phyloP scores from a whole-genome alignment of 1,284 basidiomycete species.

The Hemileia vastatrix region DNA sequence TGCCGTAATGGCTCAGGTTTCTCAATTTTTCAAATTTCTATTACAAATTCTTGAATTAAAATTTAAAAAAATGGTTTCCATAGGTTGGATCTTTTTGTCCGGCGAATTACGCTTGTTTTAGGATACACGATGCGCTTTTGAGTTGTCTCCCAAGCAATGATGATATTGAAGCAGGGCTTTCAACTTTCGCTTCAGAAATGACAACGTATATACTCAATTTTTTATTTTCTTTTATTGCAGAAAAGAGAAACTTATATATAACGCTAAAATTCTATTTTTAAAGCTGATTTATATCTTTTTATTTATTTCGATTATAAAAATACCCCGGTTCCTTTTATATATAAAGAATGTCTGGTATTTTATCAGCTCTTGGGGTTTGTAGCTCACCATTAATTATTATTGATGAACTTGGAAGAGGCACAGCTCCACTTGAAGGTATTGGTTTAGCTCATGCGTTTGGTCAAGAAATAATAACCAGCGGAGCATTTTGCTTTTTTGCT shows the following conservation, averaged over 20 bases:
- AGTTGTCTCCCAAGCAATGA: conserved; percentile 22
- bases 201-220: conserved; percentile 48
- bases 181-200: conserved; percentile 91
- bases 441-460: conserved; percentile 87
- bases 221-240: neutral
- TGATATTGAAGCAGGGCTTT: conserved; percentile 65
- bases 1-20: conserved; percentile 33
- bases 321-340: neutral
- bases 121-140: conserved; percentile 18
- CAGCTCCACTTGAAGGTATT: conserved; percentile 71
- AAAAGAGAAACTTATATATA: neutral
- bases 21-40: neutral
- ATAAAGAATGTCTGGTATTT: conserved; percentile 9
- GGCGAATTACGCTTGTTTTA: conserved; percentile 19
- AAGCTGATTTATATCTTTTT: no score
- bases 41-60: neutral
- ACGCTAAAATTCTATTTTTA: neutral
- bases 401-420: conserved; percentile 54
- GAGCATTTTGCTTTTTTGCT: conserved; percentile 21
- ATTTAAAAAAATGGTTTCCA: neutral
- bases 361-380: conserved; percentile 14
- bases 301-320: neutral
- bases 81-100: conserved; percentile 22
- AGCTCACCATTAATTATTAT: conserved; percentile 31
- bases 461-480: conserved; percentile 59